Conservation (phyloP, 1,139 yeast species). For the Yamadazyma dendronema region DNA sequence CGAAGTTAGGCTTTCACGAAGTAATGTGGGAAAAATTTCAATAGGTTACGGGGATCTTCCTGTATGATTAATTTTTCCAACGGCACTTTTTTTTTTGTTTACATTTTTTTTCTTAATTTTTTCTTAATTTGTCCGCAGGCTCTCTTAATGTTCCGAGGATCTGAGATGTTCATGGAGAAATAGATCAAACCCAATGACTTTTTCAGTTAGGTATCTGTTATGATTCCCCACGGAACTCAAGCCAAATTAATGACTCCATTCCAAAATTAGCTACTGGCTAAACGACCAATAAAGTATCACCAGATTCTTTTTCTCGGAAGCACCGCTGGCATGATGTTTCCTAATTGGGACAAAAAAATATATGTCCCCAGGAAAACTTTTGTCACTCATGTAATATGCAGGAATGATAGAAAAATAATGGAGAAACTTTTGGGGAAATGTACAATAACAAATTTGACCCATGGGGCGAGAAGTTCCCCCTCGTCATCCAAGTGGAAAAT, state of each 20-base stretch:
- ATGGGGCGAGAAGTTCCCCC: background rate
- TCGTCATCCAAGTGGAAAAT: background rate
- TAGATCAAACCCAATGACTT: too few relatives aligned
- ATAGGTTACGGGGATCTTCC: background rate
- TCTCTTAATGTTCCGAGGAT: too few relatives aligned
- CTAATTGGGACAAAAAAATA: conserved; percentile 1
- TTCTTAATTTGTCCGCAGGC: too few relatives aligned
- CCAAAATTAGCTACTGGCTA: too few relatives aligned
- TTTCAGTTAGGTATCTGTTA: too few relatives aligned
- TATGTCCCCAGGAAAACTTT: conserved; percentile 5
- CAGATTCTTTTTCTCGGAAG: too few relatives aligned
- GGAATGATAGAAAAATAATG: conserved; percentile 4
- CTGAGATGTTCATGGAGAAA: too few relatives aligned
- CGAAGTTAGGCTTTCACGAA: too few relatives aligned
- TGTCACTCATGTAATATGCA: background rate
- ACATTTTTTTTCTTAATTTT: too few relatives aligned
- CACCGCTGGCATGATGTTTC: conserved; percentile 3
- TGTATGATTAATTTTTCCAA: background rate
- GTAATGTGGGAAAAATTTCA: background rate
- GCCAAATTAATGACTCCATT: too few relatives aligned
- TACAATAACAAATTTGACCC: background rate
- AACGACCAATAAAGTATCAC: too few relatives aligned
- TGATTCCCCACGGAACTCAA: too few relatives aligned
- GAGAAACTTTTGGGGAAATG: conserved; percentile 8
- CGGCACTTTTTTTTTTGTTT: background rate